Evolutionary conservation across 2,329 filamentous ascomycete genomes (phyloP).

Genomic region (Cyphellophora europaea): DNA sequence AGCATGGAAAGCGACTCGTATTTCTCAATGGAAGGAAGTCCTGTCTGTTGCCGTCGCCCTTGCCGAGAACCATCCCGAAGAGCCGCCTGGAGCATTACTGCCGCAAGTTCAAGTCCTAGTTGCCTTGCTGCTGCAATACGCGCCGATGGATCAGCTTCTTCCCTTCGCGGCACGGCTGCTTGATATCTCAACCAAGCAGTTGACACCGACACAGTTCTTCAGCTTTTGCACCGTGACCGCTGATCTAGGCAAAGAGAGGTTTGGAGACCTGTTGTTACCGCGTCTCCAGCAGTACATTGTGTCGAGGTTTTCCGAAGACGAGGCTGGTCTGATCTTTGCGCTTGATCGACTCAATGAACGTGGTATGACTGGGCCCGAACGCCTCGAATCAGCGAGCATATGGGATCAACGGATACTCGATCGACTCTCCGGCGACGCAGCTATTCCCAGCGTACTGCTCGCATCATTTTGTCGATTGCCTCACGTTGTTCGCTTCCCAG

Average conservation of each 20-base stretch:
- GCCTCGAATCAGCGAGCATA: no score
- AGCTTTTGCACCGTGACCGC: slow-evolving; percentile 77
- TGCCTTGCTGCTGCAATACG: slow-evolving; percentile 62
- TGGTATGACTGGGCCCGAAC: no score
- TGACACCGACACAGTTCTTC: slow-evolving; percentile 65
- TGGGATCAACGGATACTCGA: no score
- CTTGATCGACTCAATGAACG: slow-evolving; percentile 10
- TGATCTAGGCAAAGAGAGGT: slow-evolving; percentile 62
- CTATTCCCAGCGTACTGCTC: no score
- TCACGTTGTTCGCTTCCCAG: neutral
- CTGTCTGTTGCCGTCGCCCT: slow-evolving; percentile 44
- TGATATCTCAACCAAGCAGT: slow-evolving; percentile 54
- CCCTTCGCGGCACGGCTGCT: slow-evolving; percentile 58
- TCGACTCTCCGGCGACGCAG: no score
- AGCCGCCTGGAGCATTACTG: slow-evolving; percentile 13
- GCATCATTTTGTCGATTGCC: neutral
- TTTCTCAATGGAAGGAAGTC: slow-evolving; percentile 61
- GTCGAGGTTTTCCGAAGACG: slow-evolving; percentile 59
- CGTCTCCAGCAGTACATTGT: slow-evolving; percentile 79
- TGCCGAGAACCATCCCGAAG: slow-evolving; percentile 36
- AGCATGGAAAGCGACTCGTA: slow-evolving; percentile 70
- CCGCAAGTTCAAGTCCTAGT: slow-evolving; percentile 20
- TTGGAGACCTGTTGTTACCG: slow-evolving; percentile 66
- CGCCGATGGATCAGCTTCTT: slow-evolving; percentile 70
- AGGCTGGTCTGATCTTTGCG: slow-evolving; percentile 41